Conservation (phyloP, 768 basidiomycete genomes). For the Boletus pseudo-olivaceus region DNA sequence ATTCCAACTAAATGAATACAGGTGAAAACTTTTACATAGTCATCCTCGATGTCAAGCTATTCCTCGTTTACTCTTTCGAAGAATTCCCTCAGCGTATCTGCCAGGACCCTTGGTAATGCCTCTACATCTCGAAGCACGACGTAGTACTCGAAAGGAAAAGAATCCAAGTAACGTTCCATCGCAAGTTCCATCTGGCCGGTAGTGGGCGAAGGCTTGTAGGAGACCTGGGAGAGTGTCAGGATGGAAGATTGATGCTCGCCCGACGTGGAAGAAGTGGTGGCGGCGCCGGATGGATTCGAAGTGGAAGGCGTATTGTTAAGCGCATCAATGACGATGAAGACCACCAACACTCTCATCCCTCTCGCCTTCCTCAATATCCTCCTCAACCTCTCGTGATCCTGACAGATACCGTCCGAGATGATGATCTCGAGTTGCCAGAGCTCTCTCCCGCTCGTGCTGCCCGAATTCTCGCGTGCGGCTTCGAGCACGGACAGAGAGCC, state of each 20-base stretch:
- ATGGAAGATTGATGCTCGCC: conserved; percentile 64
- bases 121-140: conserved; percentile 90
- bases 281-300: conserved; percentile 6
- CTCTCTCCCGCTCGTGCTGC: conserved; percentile 63
- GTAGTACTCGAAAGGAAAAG: conserved; percentile 98
- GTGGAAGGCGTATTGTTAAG: conserved; percentile 49
- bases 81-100: conserved; percentile 87
- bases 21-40: neutral
- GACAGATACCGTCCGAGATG: conserved; percentile 98
- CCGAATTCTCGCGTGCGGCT: conserved; percentile 65
- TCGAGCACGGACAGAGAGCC: conserved; percentile 71
- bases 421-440: conserved; percentile 98
- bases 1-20: neutral
- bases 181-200: conserved; percentile 79
- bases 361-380: conserved; percentile 78
- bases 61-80: conserved; percentile 81
- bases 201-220: conserved; percentile 55
- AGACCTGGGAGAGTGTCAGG: conserved; percentile 87
- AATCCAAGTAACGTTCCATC: conserved; percentile 86
- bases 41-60: conserved; percentile 8
- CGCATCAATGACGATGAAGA: conserved; percentile 94
- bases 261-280: conserved; percentile 13
- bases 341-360: conserved; percentile 90
- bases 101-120: conserved; percentile 85
- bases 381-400: conserved; percentile 85